Conservation (phyloP, 805 yeast species). For the Wickerhamiella sorbophila region DNA sequence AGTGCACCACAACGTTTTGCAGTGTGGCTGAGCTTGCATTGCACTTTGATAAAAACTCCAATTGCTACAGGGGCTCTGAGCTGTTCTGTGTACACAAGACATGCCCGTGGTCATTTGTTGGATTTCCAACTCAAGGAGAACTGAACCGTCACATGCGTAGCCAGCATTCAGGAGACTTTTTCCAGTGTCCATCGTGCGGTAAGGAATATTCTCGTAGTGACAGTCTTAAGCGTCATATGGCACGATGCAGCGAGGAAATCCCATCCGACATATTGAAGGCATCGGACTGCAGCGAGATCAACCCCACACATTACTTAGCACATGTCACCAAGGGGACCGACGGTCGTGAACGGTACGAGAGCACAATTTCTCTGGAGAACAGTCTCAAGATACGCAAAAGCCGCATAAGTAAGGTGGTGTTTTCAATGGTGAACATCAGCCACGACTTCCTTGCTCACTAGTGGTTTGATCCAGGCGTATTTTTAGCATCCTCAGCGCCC, state of each 20-base stretch:
- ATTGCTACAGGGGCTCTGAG: not conserved
- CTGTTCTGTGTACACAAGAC: not conserved
- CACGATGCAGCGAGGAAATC: not conserved
- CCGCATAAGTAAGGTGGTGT: not conserved
- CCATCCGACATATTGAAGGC: not conserved
- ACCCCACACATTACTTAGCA: not conserved
- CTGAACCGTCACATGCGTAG: not conserved
- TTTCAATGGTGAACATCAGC: not conserved
- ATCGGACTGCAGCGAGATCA: not conserved
- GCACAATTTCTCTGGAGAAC: not conserved
- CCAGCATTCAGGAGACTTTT: not conserved
- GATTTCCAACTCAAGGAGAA: not conserved
- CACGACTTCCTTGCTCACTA: not conserved
- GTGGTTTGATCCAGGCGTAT: too few species aligned
- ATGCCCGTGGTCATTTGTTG: slow-evolving; percentile 1
- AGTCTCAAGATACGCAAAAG: not conserved
- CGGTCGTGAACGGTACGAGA: not conserved
- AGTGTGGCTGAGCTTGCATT: not conserved
- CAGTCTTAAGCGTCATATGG: not conserved
- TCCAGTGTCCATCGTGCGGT: not conserved
- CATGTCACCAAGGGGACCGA: not conserved
- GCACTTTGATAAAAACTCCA: not conserved
- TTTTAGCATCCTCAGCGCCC: too few species aligned
- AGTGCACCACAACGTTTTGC: not conserved
- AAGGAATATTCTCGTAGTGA: not conserved